Evolutionary conservation across 164 flowering plant genomes (phyloP).

Genomic region (Brasenia schreberi): DNA sequence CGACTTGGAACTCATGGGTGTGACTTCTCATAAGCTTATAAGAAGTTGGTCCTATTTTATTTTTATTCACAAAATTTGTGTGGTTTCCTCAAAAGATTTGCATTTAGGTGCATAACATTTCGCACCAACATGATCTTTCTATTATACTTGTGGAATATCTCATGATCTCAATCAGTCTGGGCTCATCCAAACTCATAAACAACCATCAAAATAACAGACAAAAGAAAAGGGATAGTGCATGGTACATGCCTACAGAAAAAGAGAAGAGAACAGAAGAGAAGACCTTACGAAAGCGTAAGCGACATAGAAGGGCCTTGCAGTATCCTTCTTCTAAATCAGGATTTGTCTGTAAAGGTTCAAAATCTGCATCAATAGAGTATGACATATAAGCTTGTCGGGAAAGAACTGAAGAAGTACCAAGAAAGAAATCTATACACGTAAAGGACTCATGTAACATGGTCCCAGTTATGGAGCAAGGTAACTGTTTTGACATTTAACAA

Average conservation of each 20-base stretch:
- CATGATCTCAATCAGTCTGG: no score
- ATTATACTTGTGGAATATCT: no score
- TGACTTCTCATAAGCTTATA: no score
- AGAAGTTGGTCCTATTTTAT: no score
- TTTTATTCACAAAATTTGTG: no score
- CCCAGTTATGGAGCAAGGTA: no score
- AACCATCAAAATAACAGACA: not conserved
- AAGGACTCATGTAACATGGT: no score
- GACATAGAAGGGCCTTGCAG: conserved; percentile 85
- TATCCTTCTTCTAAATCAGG: conserved; percentile 79
- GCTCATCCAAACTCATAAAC: not conserved
- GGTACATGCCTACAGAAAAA: conserved; percentile 3
- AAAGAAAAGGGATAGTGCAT: not conserved
- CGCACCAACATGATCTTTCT: no score
- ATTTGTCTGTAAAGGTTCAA: conserved; percentile 67
- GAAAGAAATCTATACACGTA: not conserved
- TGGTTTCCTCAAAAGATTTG: no score
- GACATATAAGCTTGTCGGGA: not conserved
- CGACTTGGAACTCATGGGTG: no score
- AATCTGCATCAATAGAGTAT: conserved; percentile 36
- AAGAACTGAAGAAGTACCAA: not conserved
- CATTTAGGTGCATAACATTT: no score
- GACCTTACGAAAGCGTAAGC: conserved; percentile 99
- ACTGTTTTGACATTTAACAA: no score
- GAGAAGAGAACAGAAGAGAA: conserved; percentile 37